Base-by-base conservation (phyloP, 306 rosid genomes). In the Rosa rugosa region DNA sequence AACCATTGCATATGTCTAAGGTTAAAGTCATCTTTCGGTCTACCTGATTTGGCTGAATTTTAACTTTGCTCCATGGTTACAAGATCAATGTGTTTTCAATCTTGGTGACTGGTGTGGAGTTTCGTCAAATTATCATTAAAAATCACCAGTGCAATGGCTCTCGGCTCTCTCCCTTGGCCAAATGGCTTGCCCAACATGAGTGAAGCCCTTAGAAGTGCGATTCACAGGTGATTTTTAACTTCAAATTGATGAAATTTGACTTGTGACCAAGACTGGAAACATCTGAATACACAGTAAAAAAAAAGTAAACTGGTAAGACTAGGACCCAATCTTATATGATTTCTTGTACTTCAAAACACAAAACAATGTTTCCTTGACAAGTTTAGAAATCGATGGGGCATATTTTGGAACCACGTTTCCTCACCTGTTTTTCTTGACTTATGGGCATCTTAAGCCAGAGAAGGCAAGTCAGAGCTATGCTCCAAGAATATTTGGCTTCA, bases 401-500 rank as follows among this genome's bases (percentile, higher is more conserved):
- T 90, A 90, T 70, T 88, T 90, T 78, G 92, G 94, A 76, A 80
- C 90, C 64, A 88, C 92, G 34, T 90, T 88, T 82, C 90, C 92
- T 56, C 89, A 86, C 81, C 84, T 88, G 40, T 88, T 90, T 77
- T 83, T 85, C 73, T 81, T 90, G 88, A 83, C 89, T 54, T 78
- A 88, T 2, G 88, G 87, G 75, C 84, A 90, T 71, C 84, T 88
- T 79, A 85, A 83, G 87, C 91, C 92, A 20, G 88, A 82, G 78
- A 84, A 86, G 81, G 82, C 80, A 11, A 66, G 75, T 11, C 88
- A 82, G 83, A 85, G 57, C 79, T 85, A 86, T 69, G 89, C 87
- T 36, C 92, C 89, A 11, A 82, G 86, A 80, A 83, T 90, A 64
- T 85, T 79, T 76, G 94, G 94, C 80, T 90, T 83, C 88, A 90